Percentiles rank a stretch among this genome's conserved stretches.
Conservation (phyloP, 1,139 yeast species). For the Suhomyces yuchorum region DNA sequence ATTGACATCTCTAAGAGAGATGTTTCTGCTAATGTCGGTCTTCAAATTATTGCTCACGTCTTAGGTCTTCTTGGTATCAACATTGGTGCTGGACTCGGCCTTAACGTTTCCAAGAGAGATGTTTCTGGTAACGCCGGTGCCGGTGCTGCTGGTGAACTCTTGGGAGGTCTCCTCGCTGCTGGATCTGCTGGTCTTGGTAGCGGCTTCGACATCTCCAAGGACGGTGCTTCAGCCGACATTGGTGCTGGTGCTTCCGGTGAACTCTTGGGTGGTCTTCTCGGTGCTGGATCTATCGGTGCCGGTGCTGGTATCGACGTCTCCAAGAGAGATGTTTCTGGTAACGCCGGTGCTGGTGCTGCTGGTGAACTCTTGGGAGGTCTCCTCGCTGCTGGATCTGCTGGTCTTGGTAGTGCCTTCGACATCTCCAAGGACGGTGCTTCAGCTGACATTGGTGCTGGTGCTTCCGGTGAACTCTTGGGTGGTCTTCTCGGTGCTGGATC, state of each 20-base stretch:
- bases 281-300: constrained; percentile 12
- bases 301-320: constrained; percentile 18
- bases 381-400: constrained; percentile 13
- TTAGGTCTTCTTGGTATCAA: constrained; percentile 9
- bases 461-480: constrained; percentile 5
- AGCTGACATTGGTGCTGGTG: constrained; percentile 9
- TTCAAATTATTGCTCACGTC: neutral
- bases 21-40: neutral
- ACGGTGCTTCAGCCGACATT: constrained; percentile 13
- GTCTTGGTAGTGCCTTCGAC: constrained; percentile 16
- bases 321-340: constrained; percentile 25
- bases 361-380: constrained; percentile 14
- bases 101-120: constrained; percentile 27
- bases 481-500: constrained; percentile 4
- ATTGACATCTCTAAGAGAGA: constrained; percentile 2
- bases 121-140: constrained; percentile 16
- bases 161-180: constrained; percentile 3
- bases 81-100: constrained; percentile 10
- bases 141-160: constrained; percentile 7
- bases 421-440: constrained; percentile 11
- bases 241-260: constrained; percentile 8
- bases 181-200: constrained; percentile 15
- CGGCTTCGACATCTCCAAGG: constrained; percentile 17
- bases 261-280: constrained; percentile 4
- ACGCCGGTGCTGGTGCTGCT: constrained; percentile 14